These are phyloP conservation scores for Phlebiopsis gigantea DNA, from an alignment of 768 basidiomycete genomes.

Conservation along the genomic window DNA sequence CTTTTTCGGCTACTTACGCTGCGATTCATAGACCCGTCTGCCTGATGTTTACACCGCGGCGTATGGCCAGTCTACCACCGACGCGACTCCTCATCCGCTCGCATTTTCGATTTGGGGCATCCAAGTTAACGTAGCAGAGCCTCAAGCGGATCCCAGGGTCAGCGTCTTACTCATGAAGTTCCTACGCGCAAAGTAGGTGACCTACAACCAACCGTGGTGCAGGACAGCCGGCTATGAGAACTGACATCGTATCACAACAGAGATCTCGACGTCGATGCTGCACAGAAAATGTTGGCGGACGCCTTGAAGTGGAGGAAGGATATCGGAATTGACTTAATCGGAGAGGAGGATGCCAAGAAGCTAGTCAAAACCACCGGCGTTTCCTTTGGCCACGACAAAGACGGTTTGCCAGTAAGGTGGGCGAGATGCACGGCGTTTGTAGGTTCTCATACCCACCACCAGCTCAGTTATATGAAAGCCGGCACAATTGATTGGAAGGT, in stretches of 20 bases:
- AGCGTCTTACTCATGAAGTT: constrained; percentile 83
- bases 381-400: constrained; percentile 66
- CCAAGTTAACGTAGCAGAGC: constrained; percentile 51
- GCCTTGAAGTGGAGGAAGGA: constrained; percentile 65
- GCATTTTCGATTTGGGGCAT: constrained; percentile 69
- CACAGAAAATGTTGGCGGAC: no score
- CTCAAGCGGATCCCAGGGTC: constrained; percentile 50
- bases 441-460: not conserved
- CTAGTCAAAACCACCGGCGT: constrained; percentile 49
- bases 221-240: no score
- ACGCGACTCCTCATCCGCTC: no score
- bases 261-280: no score
- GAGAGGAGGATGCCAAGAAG: constrained; percentile 41
- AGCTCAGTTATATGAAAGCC: constrained; percentile 74
- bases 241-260: no score
- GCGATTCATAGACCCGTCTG: no score
- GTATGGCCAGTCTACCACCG: no score
- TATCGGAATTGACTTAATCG: constrained; percentile 53
- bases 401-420: constrained; percentile 63
- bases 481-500: constrained; percentile 57
- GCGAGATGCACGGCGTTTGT: constrained; percentile 16
- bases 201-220: no score
- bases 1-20: no score
- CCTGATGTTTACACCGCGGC: no score
- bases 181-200: constrained; percentile 54